These are phyloP conservation scores for Physocladia obscura DNA, from an alignment of 192 early-diverging fungal genomes.

Conservation along the genomic window DNA sequence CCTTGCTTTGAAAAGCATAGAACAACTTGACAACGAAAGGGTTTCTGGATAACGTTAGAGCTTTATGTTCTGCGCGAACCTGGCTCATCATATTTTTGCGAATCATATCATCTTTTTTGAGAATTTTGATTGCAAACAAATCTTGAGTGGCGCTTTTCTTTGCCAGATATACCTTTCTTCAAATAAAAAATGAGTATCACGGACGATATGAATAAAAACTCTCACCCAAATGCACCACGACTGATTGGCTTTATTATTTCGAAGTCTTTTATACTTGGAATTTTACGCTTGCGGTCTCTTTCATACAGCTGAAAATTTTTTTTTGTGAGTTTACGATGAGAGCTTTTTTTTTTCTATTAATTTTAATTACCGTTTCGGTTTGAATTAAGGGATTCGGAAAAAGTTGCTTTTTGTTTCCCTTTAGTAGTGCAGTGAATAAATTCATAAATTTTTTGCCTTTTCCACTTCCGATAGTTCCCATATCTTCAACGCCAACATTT, in stretches of 20 bases:
- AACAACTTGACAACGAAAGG: conserved; percentile 91
- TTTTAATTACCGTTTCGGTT: neutral
- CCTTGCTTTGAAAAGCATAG: conserved; percentile 87
- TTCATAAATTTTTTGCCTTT: conserved; percentile 62
- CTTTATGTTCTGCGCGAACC: conserved; percentile 82
- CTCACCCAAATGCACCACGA: conserved; percentile 86
- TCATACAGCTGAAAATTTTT: conserved; percentile 17
- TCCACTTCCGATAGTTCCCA: neutral
- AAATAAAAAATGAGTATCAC: conserved; percentile 1
- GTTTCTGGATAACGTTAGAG: conserved; percentile 72
- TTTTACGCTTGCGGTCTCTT: conserved; percentile 42
- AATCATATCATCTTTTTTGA: conserved; percentile 92
- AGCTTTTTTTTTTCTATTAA: neutral
- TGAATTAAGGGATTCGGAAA: neutral
- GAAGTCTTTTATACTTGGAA: conserved; percentile 89
- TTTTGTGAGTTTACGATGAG: neutral
- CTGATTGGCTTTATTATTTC: conserved; percentile 93
- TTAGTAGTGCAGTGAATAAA: conserved; percentile 70
- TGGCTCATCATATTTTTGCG: conserved; percentile 96
- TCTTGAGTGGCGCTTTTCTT: conserved; percentile 84
- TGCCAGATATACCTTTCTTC: conserved; percentile 80
- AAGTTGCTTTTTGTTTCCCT: conserved; percentile 42
- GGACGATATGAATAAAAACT: conserved; percentile 2
- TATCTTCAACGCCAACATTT: neutral
- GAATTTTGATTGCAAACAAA: conserved; percentile 87